Base-by-base conservation (phyloP, 1,139 yeast genomes). In the Neolecta irregularis region DNA sequence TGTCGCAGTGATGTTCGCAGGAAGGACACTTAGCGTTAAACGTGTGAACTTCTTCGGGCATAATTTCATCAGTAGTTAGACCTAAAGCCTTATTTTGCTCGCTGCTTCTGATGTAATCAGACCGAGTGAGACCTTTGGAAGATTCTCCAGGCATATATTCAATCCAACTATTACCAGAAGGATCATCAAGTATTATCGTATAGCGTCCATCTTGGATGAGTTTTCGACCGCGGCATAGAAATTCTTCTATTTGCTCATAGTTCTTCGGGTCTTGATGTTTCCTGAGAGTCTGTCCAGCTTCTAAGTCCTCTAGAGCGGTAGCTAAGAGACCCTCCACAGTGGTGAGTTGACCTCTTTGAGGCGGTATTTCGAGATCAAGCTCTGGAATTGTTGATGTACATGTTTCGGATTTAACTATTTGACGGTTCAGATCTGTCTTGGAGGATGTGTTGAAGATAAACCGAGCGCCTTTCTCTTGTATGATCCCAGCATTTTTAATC, bases 161-260 rank as follows among this genome's bases (percentile, higher is more conserved):
- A 39, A 91, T 74, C 93, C 95, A 91, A 2, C 96, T 85, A 59
- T 91, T 88, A 15, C 99, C 99, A 1, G 95, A 71, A 23, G 98
- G 96, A 57, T 88, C 99, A 55, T 85, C 95, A 13, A 83, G 60
- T 12, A 69, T 64, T 36, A 91, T 67, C 0, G 93, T 79, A 38
- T 68, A 69, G 40, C 73, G 73, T 40, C 81, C 88, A 18, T 66
- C 64, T n/a, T n/a, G n/a, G 19, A 80, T 61, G 39, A 65, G 70
- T 5, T 66, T 56, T 41, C 63, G 57, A 26, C 83, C 73, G 48
- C 69, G 75, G 21, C 50, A 54, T 40, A 83, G 65, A 41, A 88
- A 76, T 24, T 61, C 70, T 35, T 71, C 75, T 46, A 88, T 81
- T 57, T 83, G 76, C 38, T 67, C 73, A 52, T 73, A 74, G 8